Conservation (phyloP, 2,329 filamentous ascomycete genomes). For the Myriosclerotinia curreyana region DNA sequence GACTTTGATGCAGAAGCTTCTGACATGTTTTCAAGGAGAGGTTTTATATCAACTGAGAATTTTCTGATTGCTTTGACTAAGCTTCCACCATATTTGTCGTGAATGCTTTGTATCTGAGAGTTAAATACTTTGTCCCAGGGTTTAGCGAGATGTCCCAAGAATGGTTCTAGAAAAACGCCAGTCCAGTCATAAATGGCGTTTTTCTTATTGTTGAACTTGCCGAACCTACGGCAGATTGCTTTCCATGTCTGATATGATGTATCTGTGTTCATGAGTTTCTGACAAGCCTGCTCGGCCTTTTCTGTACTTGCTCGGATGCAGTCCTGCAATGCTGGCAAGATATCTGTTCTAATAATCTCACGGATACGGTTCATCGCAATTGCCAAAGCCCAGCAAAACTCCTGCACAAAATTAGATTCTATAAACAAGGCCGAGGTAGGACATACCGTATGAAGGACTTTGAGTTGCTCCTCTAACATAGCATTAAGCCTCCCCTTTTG, state of each 20-base stretch:
- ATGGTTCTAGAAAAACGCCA: background rate
- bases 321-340: background rate
- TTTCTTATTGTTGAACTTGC: background rate
- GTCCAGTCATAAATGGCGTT: background rate
- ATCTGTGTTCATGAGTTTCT: background rate
- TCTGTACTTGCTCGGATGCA: background rate
- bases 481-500: background rate
- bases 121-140: conserved; percentile 7
- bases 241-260: background rate
- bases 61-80: background rate
- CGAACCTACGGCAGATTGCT: background rate
- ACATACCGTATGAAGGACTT: background rate
- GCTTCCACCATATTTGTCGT: background rate
- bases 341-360: background rate
- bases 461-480: background rate
- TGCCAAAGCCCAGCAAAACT: background rate
- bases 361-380: background rate
- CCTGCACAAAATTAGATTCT: background rate
- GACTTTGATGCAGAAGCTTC: background rate
- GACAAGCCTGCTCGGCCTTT: background rate
- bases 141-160: background rate
- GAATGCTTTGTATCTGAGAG: background rate
- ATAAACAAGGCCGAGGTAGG: background rate
- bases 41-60: background rate
- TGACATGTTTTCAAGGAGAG: background rate